phyloP scores from a whole-genome alignment of 192 early-diverging fungal species.

The Coemansia sp. region DNA sequence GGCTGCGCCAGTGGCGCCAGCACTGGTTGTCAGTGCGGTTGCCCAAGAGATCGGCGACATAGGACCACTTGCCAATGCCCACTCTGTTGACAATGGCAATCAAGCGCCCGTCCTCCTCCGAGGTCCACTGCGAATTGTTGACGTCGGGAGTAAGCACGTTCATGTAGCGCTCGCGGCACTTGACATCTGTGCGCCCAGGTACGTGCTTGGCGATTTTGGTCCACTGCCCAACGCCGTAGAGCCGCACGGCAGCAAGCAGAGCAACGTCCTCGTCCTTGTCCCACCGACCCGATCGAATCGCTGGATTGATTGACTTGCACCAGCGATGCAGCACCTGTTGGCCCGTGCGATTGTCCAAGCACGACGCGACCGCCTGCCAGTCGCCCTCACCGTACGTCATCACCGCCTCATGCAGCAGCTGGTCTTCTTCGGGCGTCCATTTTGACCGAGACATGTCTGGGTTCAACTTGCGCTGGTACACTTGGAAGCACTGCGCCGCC shows the following conservation, averaged over 20 bases:
- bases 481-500: constrained; percentile 72
- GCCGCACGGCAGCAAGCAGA: constrained; percentile 61
- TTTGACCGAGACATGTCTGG: constrained; percentile 49
- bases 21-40: constrained; percentile 63
- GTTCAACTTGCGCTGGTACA: constrained; percentile 61
- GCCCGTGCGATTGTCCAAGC: constrained; percentile 66
- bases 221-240: constrained; percentile 74
- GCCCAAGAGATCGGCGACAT: constrained; percentile 54
- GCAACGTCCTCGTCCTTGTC: constrained; percentile 67
- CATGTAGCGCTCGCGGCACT: constrained; percentile 77
- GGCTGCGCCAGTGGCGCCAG: constrained; percentile 56
- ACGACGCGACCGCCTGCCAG: constrained; percentile 70
- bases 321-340: constrained; percentile 75
- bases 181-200: constrained; percentile 72
- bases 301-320: constrained; percentile 70
- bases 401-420: constrained; percentile 63
- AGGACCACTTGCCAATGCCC: constrained; percentile 62
- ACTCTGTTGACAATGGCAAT: constrained; percentile 45
- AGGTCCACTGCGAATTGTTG: constrained; percentile 61
- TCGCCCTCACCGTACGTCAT: constrained; percentile 68
- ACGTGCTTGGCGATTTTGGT: constrained; percentile 70
- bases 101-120: constrained; percentile 55
- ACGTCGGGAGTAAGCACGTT: constrained; percentile 66
- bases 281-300: constrained; percentile 68
- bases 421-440: constrained; percentile 75